These are phyloP conservation scores for Carex scoparia DNA, from an alignment of 176 grass and related monocot species.

Conservation along the genomic window DNA sequence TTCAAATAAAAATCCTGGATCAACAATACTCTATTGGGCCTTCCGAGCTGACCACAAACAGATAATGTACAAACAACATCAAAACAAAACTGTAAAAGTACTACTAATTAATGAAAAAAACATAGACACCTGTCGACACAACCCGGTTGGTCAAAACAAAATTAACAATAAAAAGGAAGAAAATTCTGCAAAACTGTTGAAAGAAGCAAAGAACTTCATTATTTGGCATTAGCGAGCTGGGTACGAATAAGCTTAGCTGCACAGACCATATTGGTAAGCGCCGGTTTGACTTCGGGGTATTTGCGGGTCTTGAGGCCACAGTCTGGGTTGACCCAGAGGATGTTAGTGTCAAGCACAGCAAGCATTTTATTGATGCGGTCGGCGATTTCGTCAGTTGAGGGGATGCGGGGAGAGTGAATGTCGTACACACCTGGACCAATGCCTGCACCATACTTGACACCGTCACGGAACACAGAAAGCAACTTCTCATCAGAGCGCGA, in stretches of 20 bases:
- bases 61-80: constrained; percentile 12
- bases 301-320: constrained; percentile 95
- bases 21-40: constrained; percentile 15
- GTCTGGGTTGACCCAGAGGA: constrained; percentile 93
- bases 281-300: constrained; percentile 70
- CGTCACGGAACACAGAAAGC: constrained; percentile 80
- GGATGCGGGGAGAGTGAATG: constrained; percentile 94
- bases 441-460: constrained; percentile 66
- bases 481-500: constrained; percentile 84
- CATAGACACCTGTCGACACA: background rate
- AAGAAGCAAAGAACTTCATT: background rate
- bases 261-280: constrained; percentile 75
- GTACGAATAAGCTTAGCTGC: constrained; percentile 72
- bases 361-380: constrained; percentile 95
- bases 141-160: background rate
- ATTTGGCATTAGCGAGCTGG: constrained; percentile 57
- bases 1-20: background rate
- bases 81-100: background rate
- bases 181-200: background rate
- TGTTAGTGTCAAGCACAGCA: constrained; percentile 84
- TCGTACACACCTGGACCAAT: constrained; percentile 88
- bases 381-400: constrained; percentile 60
- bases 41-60: constrained; percentile 24
- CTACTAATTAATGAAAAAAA: background rate
- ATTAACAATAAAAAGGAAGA: constrained; percentile 1